Evolutionary conservation across 306 rosid genomes (phyloP).

Genomic region (Trifolium repens): DNA sequence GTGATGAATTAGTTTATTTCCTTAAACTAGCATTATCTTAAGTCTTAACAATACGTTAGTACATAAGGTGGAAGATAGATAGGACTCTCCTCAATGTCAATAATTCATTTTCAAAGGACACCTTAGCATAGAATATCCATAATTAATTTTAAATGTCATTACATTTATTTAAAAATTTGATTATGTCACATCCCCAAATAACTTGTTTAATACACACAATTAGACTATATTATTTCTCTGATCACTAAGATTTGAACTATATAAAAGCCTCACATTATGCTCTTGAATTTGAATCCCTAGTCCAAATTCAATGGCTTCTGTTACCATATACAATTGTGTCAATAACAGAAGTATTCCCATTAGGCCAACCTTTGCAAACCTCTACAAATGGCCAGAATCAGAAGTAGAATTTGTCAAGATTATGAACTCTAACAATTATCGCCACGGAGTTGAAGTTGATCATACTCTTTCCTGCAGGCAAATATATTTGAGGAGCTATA

Average conservation of each 20-base stretch:
- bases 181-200: conserved; percentile 37
- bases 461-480: conserved; percentile 55
- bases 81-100: background rate
- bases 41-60: background rate
- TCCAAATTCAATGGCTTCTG: conserved; percentile 47
- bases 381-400: conserved; percentile 68
- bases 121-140: background rate
- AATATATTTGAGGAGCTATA: conserved; percentile 62
- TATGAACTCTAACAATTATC: conserved; percentile 28
- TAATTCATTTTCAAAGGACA: background rate
- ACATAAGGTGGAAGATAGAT: background rate
- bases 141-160: background rate
- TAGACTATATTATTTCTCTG: conserved; percentile 1
- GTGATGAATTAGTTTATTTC: background rate
- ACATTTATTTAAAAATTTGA: background rate
- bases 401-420: conserved; percentile 56
- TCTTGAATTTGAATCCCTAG: background rate
- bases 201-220: background rate
- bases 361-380: conserved; percentile 47
- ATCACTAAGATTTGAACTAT: conserved; percentile 22
- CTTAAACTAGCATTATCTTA: background rate
- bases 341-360: conserved; percentile 33
- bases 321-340: conserved; percentile 36
- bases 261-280: conserved; percentile 9
- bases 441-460: conserved; percentile 19